Evolutionary conservation across 495 filamentous ascomycete species (phyloP), one percentile per base, ranked within the genome.

Genomic region (Annulohypoxylon moriforme): DNA sequence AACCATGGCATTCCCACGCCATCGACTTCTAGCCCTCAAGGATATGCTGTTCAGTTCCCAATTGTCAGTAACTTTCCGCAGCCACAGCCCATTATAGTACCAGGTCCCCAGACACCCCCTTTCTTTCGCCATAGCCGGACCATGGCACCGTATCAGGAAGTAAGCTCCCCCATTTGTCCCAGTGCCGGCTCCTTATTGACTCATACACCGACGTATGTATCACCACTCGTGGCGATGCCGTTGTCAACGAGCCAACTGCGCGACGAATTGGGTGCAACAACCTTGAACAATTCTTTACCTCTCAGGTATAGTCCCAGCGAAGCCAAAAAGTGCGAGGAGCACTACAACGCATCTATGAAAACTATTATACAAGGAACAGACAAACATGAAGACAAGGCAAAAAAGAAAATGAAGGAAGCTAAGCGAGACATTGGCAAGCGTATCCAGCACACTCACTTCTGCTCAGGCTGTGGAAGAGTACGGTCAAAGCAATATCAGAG

Each of bases 391-490:
- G 29, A 20, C 20, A 20, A 33, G 5, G 27, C 38, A 46, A 2
- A 25, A 3, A 24, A 49, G 47, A 52, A 14, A 8, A 27, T 5
- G 1, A 38, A 29, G 31, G 46, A 57, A n/a, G 50, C 14, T 27
- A 36, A 65, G 25, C 24, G 49, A 1, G 49, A 67, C 10, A 29
- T 72, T 16, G 56, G 68, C n/a, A 72, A 68, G 24, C 65, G 57
- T 33, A 68, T 71, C 20, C 69, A 55, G 3, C 71, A 76, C 58
- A 33, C 49, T 24, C 71, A 74, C 63, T 29, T 67, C n/a, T 78
- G 76, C 44, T 50, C 56, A 18, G 69, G 57, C 13, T 78, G 76
- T 40, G 76, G 76, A 24, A 64, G 69, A 46, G 64, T 57, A 50
- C 52, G 71, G 16, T 71, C 76, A 10, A 62, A 31, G 36, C 46